A percentile compares a stretch with the other conserved stretches of the same genome.
Evolutionary conservation across 2,329 filamentous ascomycete species (phyloP).

Genomic region (Furcasterigmium sp.): DNA sequence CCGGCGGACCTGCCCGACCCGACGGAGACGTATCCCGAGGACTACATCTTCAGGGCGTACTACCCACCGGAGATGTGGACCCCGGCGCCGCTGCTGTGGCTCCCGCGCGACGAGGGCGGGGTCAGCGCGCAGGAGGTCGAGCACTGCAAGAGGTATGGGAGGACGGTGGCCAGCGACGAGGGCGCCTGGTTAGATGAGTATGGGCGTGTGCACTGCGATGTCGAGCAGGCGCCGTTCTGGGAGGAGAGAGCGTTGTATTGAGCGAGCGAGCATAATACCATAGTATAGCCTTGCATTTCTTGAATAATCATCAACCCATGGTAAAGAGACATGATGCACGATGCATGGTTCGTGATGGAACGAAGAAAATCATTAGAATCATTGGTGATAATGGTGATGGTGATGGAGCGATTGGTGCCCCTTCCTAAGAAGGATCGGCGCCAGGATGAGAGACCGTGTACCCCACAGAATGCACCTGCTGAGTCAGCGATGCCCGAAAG

Average conservation of each 20-base stretch:
- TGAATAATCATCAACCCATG: too few species aligned
- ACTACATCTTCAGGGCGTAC: slow-evolving; percentile 62
- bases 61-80: slow-evolving; percentile 63
- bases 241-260: slow-evolving; percentile 9
- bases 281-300: too few species aligned
- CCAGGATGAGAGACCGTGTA: too few species aligned
- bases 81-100: slow-evolving; percentile 64
- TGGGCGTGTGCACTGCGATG: slow-evolving; percentile 12
- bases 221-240: slow-evolving; percentile 13
- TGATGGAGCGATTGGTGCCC: too few species aligned
- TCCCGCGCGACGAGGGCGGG: slow-evolving; percentile 65
- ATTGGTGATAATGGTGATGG: too few species aligned
- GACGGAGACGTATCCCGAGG: slow-evolving; percentile 39
- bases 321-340: too few species aligned
- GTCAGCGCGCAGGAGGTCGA: slow-evolving; percentile 67
- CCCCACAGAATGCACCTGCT: too few species aligned
- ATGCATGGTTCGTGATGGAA: too few species aligned
- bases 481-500: not conserved
- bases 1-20: slow-evolving; percentile 17
- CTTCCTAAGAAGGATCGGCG: too few species aligned
- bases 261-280: not conserved
- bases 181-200: slow-evolving; percentile 67
- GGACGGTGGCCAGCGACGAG: slow-evolving; percentile 63
- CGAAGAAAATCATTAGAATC: too few species aligned
- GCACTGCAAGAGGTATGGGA: slow-evolving; percentile 55